phyloP scores from a whole-genome alignment of 768 basidiomycete genomes.

The Mycena olivaceomarginata region DNA sequence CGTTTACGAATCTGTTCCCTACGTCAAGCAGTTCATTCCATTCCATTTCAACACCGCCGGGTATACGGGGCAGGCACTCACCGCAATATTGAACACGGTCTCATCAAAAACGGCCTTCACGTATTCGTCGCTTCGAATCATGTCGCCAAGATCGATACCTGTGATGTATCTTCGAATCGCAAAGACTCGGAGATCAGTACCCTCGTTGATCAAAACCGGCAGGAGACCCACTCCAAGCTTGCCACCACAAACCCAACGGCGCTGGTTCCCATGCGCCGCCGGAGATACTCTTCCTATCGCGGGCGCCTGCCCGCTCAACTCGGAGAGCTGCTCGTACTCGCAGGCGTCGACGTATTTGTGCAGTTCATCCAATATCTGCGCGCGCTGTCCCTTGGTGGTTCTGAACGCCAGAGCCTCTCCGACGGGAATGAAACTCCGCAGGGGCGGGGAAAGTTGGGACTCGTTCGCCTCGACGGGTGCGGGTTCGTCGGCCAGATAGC shows the following conservation, averaged over 20 bases:
- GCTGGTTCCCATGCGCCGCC: background rate
- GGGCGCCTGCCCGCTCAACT: background rate
- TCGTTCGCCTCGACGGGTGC: background rate
- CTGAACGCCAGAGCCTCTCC: background rate
- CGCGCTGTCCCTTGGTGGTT: background rate
- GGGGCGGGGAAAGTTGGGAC: background rate
- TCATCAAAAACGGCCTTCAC: background rate
- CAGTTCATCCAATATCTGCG: background rate
- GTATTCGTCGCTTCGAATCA: background rate
- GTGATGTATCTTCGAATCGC: background rate
- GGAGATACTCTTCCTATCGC: background rate
- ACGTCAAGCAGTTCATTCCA: background rate
- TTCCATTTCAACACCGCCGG: no score
- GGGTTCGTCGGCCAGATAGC: background rate
- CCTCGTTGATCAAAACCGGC: no score
- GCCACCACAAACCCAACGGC: background rate
- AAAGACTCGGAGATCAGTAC: background rate
- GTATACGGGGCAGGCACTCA: background rate
- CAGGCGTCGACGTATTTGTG: background rate
- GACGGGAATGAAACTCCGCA: background rate
- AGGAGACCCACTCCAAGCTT: background rate
- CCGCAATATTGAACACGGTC: background rate
- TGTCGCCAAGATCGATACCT: background rate
- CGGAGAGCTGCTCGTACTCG: slow-evolving; percentile 4
- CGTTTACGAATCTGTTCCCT: background rate